Evolutionary conservation across 2,329 filamentous ascomycete species (phyloP), one percentile per base, ranked within the genome.

Genomic region (Phyllosticta citriasiana): DNA sequence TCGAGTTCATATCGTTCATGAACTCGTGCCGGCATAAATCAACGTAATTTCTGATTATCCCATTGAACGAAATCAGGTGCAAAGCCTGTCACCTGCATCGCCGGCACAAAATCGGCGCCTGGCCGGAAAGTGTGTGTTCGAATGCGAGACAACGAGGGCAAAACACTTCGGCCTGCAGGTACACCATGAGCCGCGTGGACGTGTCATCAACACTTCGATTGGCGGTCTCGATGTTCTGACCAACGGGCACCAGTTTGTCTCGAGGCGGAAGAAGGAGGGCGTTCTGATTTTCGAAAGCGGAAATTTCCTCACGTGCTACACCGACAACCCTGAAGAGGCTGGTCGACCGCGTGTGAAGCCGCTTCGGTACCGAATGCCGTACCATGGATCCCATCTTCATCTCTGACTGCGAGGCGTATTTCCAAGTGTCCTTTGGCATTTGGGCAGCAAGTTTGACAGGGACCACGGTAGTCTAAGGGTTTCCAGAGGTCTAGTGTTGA

Each of bases 371-470:
- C 24, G 52, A 78, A 57, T 40, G 33, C 33, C 71, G 80, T 12
- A 78, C 80, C 53, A 82, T 78, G 0, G 80, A 83, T 78, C 80
- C 81, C 0, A 83, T 84, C 69, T 79, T 83, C 16, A 40, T 9
- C 33, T 16, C 14, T 10, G 14, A 40, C 33, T 40, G 16, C 33
- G 33, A 40, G 57, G 57, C 53, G n/a, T 19, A 27, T 66, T 78
- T 77, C 10, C 33, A 9, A 2, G 33, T 14, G 2, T 12, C 10
- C 10, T 40, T 30, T 30, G 6, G 33, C 33, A 12, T 0, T 77
- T 82, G 60, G 19, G 19, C 19, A 22, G 19, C 19, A 22, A 22
- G 19, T 22, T 22, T 22, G 19, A 22, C 2, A 1, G 19, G 19
- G 19, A 22, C 19, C 19, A 22, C 19, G 19, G 19, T 22, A 22